Percentiles rank a stretch among this genome's conserved stretches.
Evolutionary conservation across 495 filamentous ascomycete species (phyloP).

Genomic region (Physcia stellaris): DNA sequence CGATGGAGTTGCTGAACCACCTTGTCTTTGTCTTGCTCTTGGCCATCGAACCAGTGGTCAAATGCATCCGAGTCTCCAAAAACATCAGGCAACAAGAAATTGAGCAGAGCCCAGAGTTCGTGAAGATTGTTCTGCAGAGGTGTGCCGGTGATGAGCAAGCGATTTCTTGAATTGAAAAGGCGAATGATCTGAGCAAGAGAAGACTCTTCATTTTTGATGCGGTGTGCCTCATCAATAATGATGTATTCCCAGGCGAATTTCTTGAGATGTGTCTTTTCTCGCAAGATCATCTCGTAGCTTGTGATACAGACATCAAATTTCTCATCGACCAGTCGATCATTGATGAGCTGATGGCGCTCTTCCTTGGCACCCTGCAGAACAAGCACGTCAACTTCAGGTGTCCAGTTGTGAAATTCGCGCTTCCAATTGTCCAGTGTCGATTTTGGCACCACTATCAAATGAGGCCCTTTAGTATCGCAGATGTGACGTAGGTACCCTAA

Average conservation of each 20-base stretch:
- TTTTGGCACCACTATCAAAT: conserved; percentile 88
- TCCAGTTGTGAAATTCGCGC: conserved; percentile 87
- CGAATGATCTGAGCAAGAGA: conserved; percentile 95
- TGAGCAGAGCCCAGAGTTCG: conserved; percentile 97
- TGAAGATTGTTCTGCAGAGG: conserved; percentile 97
- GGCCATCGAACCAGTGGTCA: conserved; percentile 91
- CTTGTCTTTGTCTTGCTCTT: conserved; percentile 78
- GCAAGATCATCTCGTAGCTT: conserved; percentile 93
- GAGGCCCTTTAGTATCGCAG: conserved; percentile 78
- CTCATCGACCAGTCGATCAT: conserved; percentile 78
- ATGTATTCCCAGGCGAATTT: conserved; percentile 99
- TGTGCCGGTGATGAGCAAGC: conserved; percentile 91
- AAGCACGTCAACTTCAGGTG: conserved; percentile 85
- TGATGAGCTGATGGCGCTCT: conserved; percentile 75
- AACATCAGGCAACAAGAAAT: conserved; percentile 93
- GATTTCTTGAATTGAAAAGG: conserved; percentile 90
- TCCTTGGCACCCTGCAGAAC: conserved; percentile 95
- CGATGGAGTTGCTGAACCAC: conserved; percentile 97
- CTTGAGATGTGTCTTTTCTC: conserved; percentile 88
- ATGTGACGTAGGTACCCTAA: conserved; percentile 88
- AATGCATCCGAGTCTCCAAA: conserved; percentile 98
- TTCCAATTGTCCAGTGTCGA: conserved; percentile 99
- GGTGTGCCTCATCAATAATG: conserved; percentile 97
- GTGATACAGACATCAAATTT: conserved; percentile 90
- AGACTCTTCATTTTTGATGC: conserved; percentile 99